Evolutionary conservation across 2,329 filamentous ascomycete genomes (phyloP), one percentile per base, ranked within the genome.

Genomic region (Gremmenia infestans): DNA sequence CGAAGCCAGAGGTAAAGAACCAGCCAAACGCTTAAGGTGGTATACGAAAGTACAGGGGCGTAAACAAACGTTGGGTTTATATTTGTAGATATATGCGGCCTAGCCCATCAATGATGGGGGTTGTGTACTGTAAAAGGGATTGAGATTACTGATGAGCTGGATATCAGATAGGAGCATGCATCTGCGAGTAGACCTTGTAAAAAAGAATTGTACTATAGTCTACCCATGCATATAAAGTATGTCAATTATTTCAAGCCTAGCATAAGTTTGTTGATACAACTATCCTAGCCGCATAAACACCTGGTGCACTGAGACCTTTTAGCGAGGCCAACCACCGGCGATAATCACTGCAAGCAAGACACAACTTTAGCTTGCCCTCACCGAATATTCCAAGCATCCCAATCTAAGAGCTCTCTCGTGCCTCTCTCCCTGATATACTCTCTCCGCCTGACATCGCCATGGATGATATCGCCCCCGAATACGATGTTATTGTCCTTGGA

Each of bases 381-480:
- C 63, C 60, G 62, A 63, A 58, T 48, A 54, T 60, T 60, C 50
- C 46, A 53, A 55, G 42, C 49, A 55, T 50, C 47, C 22, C 28
- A 17, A 35, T 54, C 14, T 37, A 59, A 49, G 35, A 52, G 39
- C 39, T 48, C 40, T 48, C 46, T 45, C 42, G 55, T 51, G 52
- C 48, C 25, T 48, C 51, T 63, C 51, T 63, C 54, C 48, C 55
- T 59, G 17, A 43, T 49, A 43, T 54, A 53, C 48, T 28, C 17
- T 54, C 40, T 50, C 37, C 36, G 52, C 49, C 46, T 53, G 22
- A 52, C 61, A 58, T 63, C 76, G 82, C 61, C 77, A 97, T 97
- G 94, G 94, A 97, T 73, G 94, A 97, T 77, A 96, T 99, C 72
- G 91, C 92, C 67, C 89, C 91, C 72, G 92, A 97, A 77, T 99